phyloP scores from a whole-genome alignment of 176 grass and related monocot genomes.

The Carex pumila region DNA sequence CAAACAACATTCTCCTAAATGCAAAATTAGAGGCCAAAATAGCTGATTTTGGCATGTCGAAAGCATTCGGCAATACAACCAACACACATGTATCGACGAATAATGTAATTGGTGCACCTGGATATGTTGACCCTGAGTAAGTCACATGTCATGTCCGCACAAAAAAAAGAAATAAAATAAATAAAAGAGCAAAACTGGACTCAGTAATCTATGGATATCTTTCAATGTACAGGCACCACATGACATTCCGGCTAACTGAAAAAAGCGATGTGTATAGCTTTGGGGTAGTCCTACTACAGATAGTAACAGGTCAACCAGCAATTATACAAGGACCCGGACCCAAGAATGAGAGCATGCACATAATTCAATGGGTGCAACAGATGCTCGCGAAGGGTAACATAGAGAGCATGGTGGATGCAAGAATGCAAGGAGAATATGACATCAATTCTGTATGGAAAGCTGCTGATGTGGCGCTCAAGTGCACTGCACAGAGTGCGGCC shows the following conservation, averaged over 20 bases:
- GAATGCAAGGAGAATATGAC: too few relatives aligned
- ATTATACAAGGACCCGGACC: slow-evolving; percentile 10
- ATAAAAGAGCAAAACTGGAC: neutral
- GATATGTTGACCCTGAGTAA: slow-evolving; percentile 62
- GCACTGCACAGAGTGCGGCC: neutral
- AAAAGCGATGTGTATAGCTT: slow-evolving; percentile 64
- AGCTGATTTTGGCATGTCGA: slow-evolving; percentile 56
- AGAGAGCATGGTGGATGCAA: too few relatives aligned
- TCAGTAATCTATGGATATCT: neutral
- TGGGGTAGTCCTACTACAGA: slow-evolving; percentile 36
- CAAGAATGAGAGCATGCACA: neutral
- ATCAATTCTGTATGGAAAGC: too few relatives aligned
- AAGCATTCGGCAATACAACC: neutral
- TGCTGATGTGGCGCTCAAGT: too few relatives aligned
- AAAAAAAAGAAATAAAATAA: neutral
- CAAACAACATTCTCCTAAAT: slow-evolving; percentile 44
- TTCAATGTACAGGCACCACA: slow-evolving; percentile 16
- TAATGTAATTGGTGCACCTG: slow-evolving; percentile 11
- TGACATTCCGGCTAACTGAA: neutral
- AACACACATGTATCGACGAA: slow-evolving; percentile 26
- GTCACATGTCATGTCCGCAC: neutral
- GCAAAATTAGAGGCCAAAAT: slow-evolving; percentile 46
- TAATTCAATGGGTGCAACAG: too few relatives aligned
- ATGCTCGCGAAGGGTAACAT: too few relatives aligned
- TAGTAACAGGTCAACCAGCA: slow-evolving; percentile 22